Percentiles rank a stretch among this genome's conserved stretches.
Evolutionary conservation across 805 yeast genomes (phyloP).

Genomic region (Lipomyces starkeyi): DNA sequence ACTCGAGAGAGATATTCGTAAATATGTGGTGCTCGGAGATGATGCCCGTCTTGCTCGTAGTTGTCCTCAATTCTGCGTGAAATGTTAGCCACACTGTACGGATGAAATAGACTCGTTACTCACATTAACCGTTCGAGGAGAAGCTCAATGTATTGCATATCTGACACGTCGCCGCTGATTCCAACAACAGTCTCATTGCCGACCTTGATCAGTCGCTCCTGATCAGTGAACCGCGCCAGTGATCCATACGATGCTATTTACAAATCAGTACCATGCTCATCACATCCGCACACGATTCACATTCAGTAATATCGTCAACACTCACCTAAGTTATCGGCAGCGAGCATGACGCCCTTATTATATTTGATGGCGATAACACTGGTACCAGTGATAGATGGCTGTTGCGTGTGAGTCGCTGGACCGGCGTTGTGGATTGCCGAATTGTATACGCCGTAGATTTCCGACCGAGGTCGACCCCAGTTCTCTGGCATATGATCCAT

Average conservation of each 20-base stretch:
- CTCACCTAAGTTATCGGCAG: conserved; percentile 89
- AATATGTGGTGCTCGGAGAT: conserved; percentile 81
- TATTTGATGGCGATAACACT: conserved; percentile 92
- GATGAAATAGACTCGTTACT: conserved; percentile 15
- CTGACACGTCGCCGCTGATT: conserved; percentile 91
- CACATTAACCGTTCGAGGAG: conserved; percentile 74
- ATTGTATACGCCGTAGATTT: conserved; percentile 79
- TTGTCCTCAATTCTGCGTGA: conserved; percentile 60
- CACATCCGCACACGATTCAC: neutral
- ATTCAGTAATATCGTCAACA: conserved; percentile 5
- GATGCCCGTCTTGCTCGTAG: conserved; percentile 73
- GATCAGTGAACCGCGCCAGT: conserved; percentile 79
- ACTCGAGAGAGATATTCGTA: conserved; percentile 86
- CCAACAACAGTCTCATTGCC: conserved; percentile 91
- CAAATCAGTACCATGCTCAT: conserved; percentile 2
- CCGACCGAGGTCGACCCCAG: conserved; percentile 95
- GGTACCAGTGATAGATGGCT: conserved; percentile 95
- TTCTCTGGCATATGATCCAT: conserved; percentile 95
- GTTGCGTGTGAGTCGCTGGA: conserved; percentile 87
- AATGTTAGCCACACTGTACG: conserved; percentile 12
- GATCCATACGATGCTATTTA: conserved; percentile 81
- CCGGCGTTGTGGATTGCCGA: conserved; percentile 61
- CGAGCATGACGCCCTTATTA: conserved; percentile 87
- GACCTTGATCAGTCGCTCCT: conserved; percentile 83
- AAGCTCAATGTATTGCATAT: conserved; percentile 81